Percentiles rank a stretch among this genome's conserved stretches.
Conservation (phyloP, 495 filamentous ascomycete genomes). For the Ascodesmis nigricans region DNA sequence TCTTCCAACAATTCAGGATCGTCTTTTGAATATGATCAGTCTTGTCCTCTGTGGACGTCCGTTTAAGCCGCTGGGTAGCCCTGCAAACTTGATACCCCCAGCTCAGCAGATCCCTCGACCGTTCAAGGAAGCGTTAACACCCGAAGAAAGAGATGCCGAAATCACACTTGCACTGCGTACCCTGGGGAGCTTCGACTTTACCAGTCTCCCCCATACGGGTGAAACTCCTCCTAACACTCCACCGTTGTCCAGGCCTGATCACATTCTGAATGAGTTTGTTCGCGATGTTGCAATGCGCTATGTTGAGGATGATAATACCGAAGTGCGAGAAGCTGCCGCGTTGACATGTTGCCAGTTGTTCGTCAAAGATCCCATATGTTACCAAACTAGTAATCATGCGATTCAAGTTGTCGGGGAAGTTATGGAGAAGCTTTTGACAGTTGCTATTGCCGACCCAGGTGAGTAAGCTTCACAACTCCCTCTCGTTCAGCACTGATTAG, state of each 20-base stretch:
- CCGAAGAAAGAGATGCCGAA: conserved; percentile 62
- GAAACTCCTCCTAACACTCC: neutral
- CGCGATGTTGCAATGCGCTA: conserved; percentile 96
- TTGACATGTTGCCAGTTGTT: conserved; percentile 96
- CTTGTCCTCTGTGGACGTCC: conserved; percentile 76
- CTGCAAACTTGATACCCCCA: conserved; percentile 39
- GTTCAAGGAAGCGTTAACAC: conserved; percentile 47
- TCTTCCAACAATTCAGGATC: conserved; percentile 77
- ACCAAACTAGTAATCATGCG: conserved; percentile 89
- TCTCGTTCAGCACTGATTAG: conserved; percentile 4
- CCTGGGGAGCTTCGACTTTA: conserved; percentile 89
- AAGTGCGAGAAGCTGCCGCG: conserved; percentile 83
- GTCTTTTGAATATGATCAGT: conserved; percentile 83
- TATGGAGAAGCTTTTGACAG: conserved; percentile 83
- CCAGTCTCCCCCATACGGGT: conserved; percentile 30
- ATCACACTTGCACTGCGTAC: conserved; percentile 83
- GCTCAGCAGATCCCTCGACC: conserved; percentile 70
- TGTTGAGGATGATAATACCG: conserved; percentile 81
- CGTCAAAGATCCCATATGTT: conserved; percentile 85
- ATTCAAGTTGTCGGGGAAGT: conserved; percentile 94
- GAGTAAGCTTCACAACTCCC: conserved; percentile 2
- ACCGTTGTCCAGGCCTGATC: conserved; percentile 31
- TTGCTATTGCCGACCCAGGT: conserved; percentile 68
- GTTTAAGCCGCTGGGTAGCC: conserved; percentile 78
- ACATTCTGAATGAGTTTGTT: conserved; percentile 93